Conservation (phyloP, 495 filamentous ascomycete species). For the Penicillium bialowiezense region DNA sequence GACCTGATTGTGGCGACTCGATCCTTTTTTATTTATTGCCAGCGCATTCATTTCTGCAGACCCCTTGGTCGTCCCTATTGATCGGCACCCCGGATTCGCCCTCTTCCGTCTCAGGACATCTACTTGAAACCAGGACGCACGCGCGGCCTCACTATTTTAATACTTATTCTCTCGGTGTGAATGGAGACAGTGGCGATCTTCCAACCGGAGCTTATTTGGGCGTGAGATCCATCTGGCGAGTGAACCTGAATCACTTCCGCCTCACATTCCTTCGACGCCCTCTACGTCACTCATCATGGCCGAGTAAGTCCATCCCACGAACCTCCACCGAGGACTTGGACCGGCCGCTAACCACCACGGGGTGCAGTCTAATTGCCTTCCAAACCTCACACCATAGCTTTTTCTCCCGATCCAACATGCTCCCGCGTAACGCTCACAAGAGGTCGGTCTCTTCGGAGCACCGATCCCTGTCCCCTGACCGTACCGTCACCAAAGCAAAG, state of each 20-base stretch:
- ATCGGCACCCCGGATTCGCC: neutral
- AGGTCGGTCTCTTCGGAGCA: conserved; percentile 43
- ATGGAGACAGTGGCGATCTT: conserved; percentile 11
- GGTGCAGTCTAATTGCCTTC: conserved; percentile 42
- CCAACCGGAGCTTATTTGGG: conserved; percentile 7
- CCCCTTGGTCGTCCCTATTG: neutral
- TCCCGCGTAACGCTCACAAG: conserved; percentile 41
- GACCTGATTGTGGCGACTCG: conserved; percentile 6
- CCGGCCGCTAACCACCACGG: conserved; percentile 7
- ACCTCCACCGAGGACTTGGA: neutral
- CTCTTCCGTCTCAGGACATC: conserved; percentile 1
- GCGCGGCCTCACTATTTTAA: conserved; percentile 13
- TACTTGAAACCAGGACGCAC: conserved; percentile 12
- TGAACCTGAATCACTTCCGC: neutral
- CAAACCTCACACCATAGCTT: conserved; percentile 42
- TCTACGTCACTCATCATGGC: conserved; percentile 40
- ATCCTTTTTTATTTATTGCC: neutral
- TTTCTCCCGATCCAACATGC: conserved; percentile 43
- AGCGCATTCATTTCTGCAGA: neutral
- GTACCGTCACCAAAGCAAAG: conserved; percentile 41
- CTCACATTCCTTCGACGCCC: conserved; percentile 22
- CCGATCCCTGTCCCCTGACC: conserved; percentile 38
- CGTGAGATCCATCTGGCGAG: conserved; percentile 12
- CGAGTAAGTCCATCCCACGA: conserved; percentile 36
- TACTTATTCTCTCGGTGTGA: conserved; percentile 11